A percentile compares a stretch with the other conserved stretches of the same genome.
These are phyloP conservation scores for Globisporangium echinulatum DNA, from an alignment of 352 stramenopile genomes.

Conservation along the genomic window DNA sequence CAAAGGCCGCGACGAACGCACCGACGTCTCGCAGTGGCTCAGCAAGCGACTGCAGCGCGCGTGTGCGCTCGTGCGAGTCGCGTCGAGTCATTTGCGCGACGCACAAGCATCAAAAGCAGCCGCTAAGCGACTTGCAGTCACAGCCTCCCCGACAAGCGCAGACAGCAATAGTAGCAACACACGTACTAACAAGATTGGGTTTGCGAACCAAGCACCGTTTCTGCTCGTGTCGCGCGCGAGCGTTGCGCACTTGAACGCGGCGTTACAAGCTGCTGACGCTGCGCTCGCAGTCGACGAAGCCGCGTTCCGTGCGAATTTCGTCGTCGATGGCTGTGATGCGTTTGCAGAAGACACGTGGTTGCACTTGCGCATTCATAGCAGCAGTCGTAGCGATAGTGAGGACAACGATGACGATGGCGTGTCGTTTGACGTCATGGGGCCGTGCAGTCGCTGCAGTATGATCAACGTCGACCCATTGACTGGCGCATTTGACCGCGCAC, in stretches of 20 bases:
- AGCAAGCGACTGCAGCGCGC: conserved; percentile 46
- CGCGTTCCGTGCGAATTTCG: conserved; percentile 68
- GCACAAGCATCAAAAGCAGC: conserved; percentile 8
- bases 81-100: conserved; percentile 30
- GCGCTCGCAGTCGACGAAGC: conserved; percentile 43
- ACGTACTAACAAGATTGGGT: conserved; percentile 40
- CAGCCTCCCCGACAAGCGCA: too few species aligned
- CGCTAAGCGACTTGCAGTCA: too few species aligned
- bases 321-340: conserved; percentile 52
- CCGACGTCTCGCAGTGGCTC: conserved; percentile 55
- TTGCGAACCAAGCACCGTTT: conserved; percentile 70
- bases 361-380: conserved; percentile 24
- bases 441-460: conserved; percentile 74
- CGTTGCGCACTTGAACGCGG: conserved; percentile 41
- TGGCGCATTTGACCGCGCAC: conserved; percentile 39
- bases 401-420: conserved; percentile 9
- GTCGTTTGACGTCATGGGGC: conserved; percentile 52
- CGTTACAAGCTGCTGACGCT: conserved; percentile 22
- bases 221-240: conserved; percentile 56
- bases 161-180: neutral
- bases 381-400: neutral
- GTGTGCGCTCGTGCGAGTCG: conserved; percentile 69
- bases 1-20: conserved; percentile 44
- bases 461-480: conserved; percentile 80
- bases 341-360: conserved; percentile 79